Percentiles rank a stretch among this genome's conserved stretches.
These are phyloP conservation scores for Mucor velutinosus DNA, from an alignment of 371 early-diverging fungal genomes.

Conservation along the genomic window DNA sequence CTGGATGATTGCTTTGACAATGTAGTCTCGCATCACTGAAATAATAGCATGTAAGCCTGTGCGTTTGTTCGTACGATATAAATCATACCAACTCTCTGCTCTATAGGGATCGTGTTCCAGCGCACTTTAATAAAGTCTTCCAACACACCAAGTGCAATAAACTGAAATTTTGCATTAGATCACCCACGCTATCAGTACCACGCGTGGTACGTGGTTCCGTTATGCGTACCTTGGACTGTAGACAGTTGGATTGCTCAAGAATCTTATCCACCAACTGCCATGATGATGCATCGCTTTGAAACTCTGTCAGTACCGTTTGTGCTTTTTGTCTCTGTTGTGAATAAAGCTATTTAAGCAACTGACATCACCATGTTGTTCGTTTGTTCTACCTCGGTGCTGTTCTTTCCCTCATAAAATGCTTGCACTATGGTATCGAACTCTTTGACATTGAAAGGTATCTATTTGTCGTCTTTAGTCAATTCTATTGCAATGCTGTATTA, in stretches of 20 bases:
- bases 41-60: not conserved
- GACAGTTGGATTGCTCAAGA: slow-evolving; percentile 73
- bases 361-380: not conserved
- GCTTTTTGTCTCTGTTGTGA: slow-evolving; percentile 71
- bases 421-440: slow-evolving; percentile 14
- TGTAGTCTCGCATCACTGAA: slow-evolving; percentile 85
- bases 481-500: not conserved
- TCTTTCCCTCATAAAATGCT: slow-evolving; percentile 23
- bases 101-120: slow-evolving; percentile 91
- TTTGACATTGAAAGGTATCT: slow-evolving; percentile 13
- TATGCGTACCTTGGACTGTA: slow-evolving; percentile 80
- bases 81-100: slow-evolving; percentile 74
- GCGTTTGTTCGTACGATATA: not conserved
- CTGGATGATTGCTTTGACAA: slow-evolving; percentile 81
- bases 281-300: slow-evolving; percentile 91
- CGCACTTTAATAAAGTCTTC: slow-evolving; percentile 93
- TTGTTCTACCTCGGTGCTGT: not conserved
- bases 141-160: slow-evolving; percentile 91
- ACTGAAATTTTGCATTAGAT: slow-evolving; percentile 36
- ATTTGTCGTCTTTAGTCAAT: not conserved
- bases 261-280: slow-evolving; percentile 95
- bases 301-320: slow-evolving; percentile 76
- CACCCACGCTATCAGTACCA: not conserved
- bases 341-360: not conserved
- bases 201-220: not conserved